Evolutionary conservation across 768 basidiomycete genomes (phyloP), one percentile per base, ranked within the genome.

Genomic region (Boletus reticuloceps): DNA sequence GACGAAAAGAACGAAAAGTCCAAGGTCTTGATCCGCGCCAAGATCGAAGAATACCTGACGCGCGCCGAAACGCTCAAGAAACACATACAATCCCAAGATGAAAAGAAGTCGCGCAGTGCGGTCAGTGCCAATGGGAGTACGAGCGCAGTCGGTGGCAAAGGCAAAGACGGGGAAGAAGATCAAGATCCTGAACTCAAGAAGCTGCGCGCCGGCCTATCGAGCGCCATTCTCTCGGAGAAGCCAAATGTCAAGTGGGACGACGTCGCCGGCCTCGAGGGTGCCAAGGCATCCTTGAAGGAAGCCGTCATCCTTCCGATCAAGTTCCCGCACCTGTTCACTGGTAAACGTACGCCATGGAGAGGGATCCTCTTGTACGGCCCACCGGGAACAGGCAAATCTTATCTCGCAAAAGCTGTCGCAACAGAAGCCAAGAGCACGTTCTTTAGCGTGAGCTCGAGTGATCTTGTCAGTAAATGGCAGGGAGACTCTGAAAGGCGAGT

Each of bases 221-320:
- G 86, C 22, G 94, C 95, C 17, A 98, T 99, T 63, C 68, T 99
- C 6, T 80, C 88, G 0, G 97, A 98, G 73, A 96, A 86, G 61
- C 97, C 97, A 9, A 92, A 99, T 70, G 88, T 98, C 39, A 88
- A 87, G 64, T 99, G 97, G 97, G 94, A 98, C 65, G 97, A 99
- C 70, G 96, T 99, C 46, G 97, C 97, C 16, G 97, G 97, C 46
- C 80, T 99, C 11, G 94, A 96, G 66, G 85, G 83, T 27, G 97
- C 96, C 42, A 99, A 98, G 72, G 94, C 95, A 40, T 83, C 96
- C 6, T 75, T 99, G 66, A 98, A 98, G 69, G 97, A 98, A 71
- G 96, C 97, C 37, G 97, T 98, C 69, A 97, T 98, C 68, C 79
- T 99, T n/a, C 97, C 97, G 5, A 98, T 98, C 81, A 98, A 98